Evolutionary conservation across 2,329 filamentous ascomycete species (phyloP).

Genomic region (Calonectria pseudoreteaudii): DNA sequence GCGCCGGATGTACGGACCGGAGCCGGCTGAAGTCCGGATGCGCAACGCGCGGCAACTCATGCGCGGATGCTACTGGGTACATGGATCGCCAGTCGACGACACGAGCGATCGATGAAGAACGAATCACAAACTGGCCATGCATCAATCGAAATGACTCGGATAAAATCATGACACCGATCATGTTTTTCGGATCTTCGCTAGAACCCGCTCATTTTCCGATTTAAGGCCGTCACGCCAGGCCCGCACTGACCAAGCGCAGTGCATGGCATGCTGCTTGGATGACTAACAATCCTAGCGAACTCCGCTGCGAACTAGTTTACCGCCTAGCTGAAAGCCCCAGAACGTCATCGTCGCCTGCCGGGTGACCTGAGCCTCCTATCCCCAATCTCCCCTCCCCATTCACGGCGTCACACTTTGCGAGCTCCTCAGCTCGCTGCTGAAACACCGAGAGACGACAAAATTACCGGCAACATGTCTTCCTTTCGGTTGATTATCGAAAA

Average conservation of each 20-base stretch:
- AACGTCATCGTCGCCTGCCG: conserved; percentile 39
- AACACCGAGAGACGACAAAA: not conserved
- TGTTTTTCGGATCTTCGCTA: not conserved
- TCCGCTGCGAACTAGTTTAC: conserved; percentile 17
- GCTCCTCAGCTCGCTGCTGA: not conserved
- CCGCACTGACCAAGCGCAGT: not conserved
- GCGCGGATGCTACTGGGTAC: not conserved
- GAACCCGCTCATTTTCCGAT: not conserved
- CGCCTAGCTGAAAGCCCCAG: conserved; percentile 21
- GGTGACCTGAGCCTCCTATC: conserved; percentile 24
- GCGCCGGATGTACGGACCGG: conserved; percentile 29
- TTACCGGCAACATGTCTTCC: conserved; percentile 69
- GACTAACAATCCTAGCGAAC: conserved; percentile 31
- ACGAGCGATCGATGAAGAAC: not conserved
- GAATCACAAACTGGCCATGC: not conserved
- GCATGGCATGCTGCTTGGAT: conserved; percentile 15
- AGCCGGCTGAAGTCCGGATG: conserved; percentile 40
- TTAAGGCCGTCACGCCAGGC: not conserved
- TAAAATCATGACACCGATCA: not conserved
- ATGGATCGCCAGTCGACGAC: not conserved
- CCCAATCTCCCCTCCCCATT: conserved; percentile 28
- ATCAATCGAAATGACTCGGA: not conserved
- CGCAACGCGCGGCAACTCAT: conserved; percentile 21
- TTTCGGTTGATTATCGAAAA: conserved; percentile 88
- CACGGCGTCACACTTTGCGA: conserved; percentile 11